These are phyloP conservation scores for Chromera velia DNA, from an alignment of 73 alveolate species.

Conservation along the genomic window DNA sequence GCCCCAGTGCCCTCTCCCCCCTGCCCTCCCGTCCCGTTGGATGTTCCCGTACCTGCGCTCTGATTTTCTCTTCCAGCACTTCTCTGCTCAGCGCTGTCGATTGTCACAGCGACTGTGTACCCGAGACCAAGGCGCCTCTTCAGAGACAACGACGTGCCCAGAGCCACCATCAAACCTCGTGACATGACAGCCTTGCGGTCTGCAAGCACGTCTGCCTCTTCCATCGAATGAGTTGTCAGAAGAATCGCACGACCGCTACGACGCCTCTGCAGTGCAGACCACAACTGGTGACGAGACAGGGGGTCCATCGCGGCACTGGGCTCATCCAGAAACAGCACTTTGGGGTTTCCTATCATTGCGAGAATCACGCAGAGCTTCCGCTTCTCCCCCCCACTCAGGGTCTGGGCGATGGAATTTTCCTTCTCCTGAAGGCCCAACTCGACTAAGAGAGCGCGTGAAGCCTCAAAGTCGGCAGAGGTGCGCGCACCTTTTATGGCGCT, in stretches of 20 bases:
- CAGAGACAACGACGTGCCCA: not conserved
- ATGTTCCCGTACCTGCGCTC: too few relatives aligned
- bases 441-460: too few relatives aligned
- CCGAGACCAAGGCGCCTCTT: not conserved
- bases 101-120: too few relatives aligned
- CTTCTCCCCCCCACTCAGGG: constrained; percentile 82
- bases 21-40: too few relatives aligned
- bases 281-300: constrained; percentile 67
- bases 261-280: constrained; percentile 65
- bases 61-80: too few relatives aligned
- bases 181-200: constrained; percentile 42
- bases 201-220: constrained; percentile 66
- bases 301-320: constrained; percentile 79
- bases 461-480: too few relatives aligned
- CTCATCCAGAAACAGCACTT: constrained; percentile 59
- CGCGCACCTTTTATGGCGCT: too few relatives aligned
- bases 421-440: constrained; percentile 60
- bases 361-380: constrained; percentile 75
- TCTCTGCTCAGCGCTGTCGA: too few relatives aligned
- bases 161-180: not conserved
- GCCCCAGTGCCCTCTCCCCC: too few relatives aligned
- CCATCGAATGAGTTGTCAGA: constrained; percentile 64
- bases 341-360: constrained; percentile 65
- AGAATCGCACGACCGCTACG: constrained; percentile 40
- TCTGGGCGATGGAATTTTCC: constrained; percentile 39